Evolutionary conservation across 495 filamentous ascomycete genomes (phyloP), one percentile per base, ranked within the genome.

Genomic region (Choiromyces venosus): DNA sequence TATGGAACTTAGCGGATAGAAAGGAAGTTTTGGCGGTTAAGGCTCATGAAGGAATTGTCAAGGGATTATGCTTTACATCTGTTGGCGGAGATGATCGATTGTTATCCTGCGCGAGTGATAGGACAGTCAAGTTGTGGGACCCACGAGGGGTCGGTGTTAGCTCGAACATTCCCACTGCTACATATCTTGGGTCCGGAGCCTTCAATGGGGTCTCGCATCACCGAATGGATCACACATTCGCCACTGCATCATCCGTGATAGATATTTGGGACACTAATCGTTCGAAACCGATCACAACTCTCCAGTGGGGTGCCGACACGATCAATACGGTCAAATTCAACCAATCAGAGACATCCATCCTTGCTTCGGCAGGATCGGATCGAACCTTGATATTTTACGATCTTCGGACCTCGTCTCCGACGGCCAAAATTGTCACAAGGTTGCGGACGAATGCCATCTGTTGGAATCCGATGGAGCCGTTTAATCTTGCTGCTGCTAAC

Each of bases 401-500:
- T 83, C 85, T 98, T 39, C 90, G 95, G 65, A 98, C 96, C 67
- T 89, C 88, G 12, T 92, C 90, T 44, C 92, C 95, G 18, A 86
- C 97, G 21, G 86, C 90, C 52, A 93, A 93, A 75, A 87, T 91
- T 9, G 87, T 91, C 4, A 88, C 97, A 52, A 91, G 88, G 65
- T 87, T 97, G 65, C 89, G 93, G 37, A 91, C 89, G 36, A 99
- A 98, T 82, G 86, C 92, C 25, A 86, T 99, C 44, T 85, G 89
- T 39, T 99, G 94, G 92, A 98, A 98, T 81, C 95, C 94, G 0
- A 93, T 97, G 90, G 93, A 96, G 83, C 89, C 93, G 9, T 93
- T 96, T 86, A 97, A 96, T 81, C 92, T 96, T 80, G 91, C 91
- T 21, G 89, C 92, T 36, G 93, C 90, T 4, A 91, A 88, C 74